A percentile compares a stretch with the other conserved stretches of the same genome.
phyloP scores from a whole-genome alignment of 2,329 filamentous ascomycete genomes.

The Alternaria infectoria region DNA sequence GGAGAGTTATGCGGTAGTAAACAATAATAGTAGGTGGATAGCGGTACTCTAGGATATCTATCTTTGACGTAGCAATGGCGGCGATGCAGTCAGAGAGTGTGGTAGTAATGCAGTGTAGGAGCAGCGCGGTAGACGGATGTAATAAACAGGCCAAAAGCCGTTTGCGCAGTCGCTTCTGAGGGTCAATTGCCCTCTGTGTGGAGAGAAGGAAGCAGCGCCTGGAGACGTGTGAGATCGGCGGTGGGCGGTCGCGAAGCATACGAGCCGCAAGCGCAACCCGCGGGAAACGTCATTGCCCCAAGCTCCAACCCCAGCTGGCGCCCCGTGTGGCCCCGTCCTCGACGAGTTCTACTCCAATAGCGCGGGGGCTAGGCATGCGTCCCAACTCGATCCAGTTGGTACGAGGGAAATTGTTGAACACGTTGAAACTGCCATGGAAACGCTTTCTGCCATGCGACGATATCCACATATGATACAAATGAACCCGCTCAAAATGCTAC shows the following conservation, averaged over 20 bases:
- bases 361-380: slow-evolving; percentile 11
- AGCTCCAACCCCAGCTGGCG: slow-evolving; percentile 13
- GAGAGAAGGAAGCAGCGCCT: slow-evolving; percentile 21
- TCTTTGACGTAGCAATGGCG: slow-evolving; percentile 5
- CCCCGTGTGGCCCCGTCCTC: slow-evolving; percentile 9
- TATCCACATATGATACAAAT: slow-evolving; percentile 31
- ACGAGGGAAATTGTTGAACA: slow-evolving; percentile 13
- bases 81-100: slow-evolving; percentile 10
- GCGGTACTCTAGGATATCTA: slow-evolving; percentile 8
- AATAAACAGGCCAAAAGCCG: slow-evolving; percentile 12
- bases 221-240: slow-evolving; percentile 28
- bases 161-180: slow-evolving; percentile 20
- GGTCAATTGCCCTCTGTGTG: slow-evolving; percentile 27
- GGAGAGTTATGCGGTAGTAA: slow-evolving; percentile 20
- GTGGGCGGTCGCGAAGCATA: slow-evolving; percentile 28
- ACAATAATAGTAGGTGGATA: slow-evolving; percentile 21
- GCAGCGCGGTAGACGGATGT: slow-evolving; percentile 5
- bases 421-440: slow-evolving; percentile 13
- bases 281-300: slow-evolving; percentile 33
- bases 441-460: slow-evolving; percentile 11
- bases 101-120: slow-evolving; percentile 10
- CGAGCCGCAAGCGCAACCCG: slow-evolving; percentile 24
- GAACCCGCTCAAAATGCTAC: slow-evolving; percentile 24
- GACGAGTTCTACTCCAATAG: slow-evolving; percentile 15
- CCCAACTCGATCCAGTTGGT: slow-evolving; percentile 11